phyloP scores from a whole-genome alignment of 768 basidiomycete species.

The Boletellus sp. region DNA sequence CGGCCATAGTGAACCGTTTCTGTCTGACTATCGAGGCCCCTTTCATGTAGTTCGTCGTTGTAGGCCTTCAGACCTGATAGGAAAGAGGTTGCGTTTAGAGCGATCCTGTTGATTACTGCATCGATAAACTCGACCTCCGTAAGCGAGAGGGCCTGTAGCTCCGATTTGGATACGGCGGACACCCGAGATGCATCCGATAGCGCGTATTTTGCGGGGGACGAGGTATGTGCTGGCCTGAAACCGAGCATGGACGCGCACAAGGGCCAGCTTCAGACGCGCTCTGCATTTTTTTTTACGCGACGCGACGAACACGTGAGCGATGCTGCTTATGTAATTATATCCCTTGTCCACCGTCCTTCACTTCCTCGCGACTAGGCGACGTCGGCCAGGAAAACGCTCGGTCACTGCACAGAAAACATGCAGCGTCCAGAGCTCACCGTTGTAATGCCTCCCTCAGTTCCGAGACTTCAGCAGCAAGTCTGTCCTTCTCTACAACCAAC shows the following conservation, averaged over 20 bases:
- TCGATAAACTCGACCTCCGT: constrained; percentile 71
- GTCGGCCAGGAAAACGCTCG: neutral
- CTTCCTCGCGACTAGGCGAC: neutral
- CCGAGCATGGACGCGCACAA: constrained; percentile 35
- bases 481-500: constrained; percentile 16
- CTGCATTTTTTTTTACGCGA: constrained; percentile 23
- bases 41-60: constrained; percentile 69
- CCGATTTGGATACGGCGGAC: constrained; percentile 41
- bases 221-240: constrained; percentile 47
- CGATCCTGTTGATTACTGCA: constrained; percentile 66
- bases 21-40: constrained; percentile 68
- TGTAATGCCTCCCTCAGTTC: constrained; percentile 14
- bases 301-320: constrained; percentile 24
- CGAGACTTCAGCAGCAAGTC: constrained; percentile 12
- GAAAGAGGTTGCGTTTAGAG: constrained; percentile 68
- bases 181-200: constrained; percentile 38
- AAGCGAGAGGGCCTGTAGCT: constrained; percentile 47
- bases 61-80: constrained; percentile 83
- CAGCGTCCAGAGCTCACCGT: constrained; percentile 10
- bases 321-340: constrained; percentile 23
- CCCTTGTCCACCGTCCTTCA: neutral
- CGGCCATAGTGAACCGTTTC: constrained; percentile 82
- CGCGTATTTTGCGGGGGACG: constrained; percentile 40
- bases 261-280: constrained; percentile 14
- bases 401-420: neutral